These are phyloP conservation scores for Boletus bicolor DNA, from an alignment of 768 basidiomycete species.

Conservation along the genomic window DNA sequence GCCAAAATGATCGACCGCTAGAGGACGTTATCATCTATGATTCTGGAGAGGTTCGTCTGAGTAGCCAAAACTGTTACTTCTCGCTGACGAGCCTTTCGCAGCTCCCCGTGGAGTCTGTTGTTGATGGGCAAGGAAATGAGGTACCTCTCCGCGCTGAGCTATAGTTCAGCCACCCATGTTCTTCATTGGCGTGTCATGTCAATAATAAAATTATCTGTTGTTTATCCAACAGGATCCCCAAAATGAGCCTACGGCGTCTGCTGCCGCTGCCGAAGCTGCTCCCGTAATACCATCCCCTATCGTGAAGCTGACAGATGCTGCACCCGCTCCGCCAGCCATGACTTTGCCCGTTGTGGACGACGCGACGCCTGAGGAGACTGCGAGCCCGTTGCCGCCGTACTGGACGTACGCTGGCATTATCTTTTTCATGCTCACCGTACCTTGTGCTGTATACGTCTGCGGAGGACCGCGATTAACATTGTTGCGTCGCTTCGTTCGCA, in stretches of 20 bases:
- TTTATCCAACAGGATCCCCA: slow-evolving; percentile 46
- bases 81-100: slow-evolving; percentile 24
- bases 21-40: slow-evolving; percentile 79
- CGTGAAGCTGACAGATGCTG: background rate
- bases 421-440: slow-evolving; percentile 42
- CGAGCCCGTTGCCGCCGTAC: slow-evolving; percentile 5
- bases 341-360: slow-evolving; percentile 1
- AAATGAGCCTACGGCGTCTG: slow-evolving; percentile 19
- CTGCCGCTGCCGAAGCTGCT: slow-evolving; percentile 13
- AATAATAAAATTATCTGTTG: slow-evolving; percentile 50
- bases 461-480: slow-evolving; percentile 37
- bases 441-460: slow-evolving; percentile 43
- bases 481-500: slow-evolving; percentile 42
- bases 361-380: slow-evolving; percentile 2
- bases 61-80: slow-evolving; percentile 9
- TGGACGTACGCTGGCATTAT: slow-evolving; percentile 23
- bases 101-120: slow-evolving; percentile 51
- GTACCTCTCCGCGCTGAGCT: slow-evolving; percentile 96
- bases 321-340: background rate
- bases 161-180: slow-evolving; percentile 46
- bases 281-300: slow-evolving; percentile 6
- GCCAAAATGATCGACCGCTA: slow-evolving; percentile 63
- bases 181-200: slow-evolving; percentile 38
- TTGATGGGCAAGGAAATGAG: slow-evolving; percentile 73
- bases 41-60: slow-evolving; percentile 74